These are phyloP conservation scores for Rubroboletus pulcherrimus DNA, from an alignment of 768 basidiomycete species.

Conservation along the genomic window DNA sequence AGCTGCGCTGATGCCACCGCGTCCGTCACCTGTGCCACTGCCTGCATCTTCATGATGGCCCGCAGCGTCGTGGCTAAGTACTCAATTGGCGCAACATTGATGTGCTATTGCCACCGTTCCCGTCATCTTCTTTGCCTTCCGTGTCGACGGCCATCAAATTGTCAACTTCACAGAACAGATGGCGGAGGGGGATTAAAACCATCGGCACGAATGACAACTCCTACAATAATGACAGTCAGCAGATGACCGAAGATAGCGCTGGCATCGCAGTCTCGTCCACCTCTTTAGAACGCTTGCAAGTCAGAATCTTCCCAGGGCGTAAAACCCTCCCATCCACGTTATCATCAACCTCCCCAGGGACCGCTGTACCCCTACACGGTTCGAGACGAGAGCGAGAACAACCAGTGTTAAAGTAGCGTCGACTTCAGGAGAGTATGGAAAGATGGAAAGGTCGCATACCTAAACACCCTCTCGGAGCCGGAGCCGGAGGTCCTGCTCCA, in stretches of 20 bases:
- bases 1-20: too few relatives aligned
- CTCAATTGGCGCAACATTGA: too few relatives aligned
- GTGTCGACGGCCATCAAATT: too few relatives aligned
- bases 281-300: not conserved
- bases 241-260: not conserved
- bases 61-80: too few relatives aligned
- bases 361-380: not conserved
- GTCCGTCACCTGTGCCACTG: too few relatives aligned
- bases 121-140: too few relatives aligned
- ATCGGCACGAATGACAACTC: not conserved
- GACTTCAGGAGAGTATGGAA: not conserved
- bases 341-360: not conserved
- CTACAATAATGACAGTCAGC: not conserved
- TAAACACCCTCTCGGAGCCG: not conserved
- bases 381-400: not conserved
- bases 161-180: too few relatives aligned
- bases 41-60: too few relatives aligned
- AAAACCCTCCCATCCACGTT: not conserved
- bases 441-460: not conserved
- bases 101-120: too few relatives aligned
- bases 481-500: not conserved
- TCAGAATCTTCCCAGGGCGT: not conserved
- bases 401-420: not conserved
- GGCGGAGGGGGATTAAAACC: not conserved
- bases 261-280: not conserved